phyloP scores from a whole-genome alignment of 2,329 filamentous ascomycete species.

The Thielaviopsis ethacetica region DNA sequence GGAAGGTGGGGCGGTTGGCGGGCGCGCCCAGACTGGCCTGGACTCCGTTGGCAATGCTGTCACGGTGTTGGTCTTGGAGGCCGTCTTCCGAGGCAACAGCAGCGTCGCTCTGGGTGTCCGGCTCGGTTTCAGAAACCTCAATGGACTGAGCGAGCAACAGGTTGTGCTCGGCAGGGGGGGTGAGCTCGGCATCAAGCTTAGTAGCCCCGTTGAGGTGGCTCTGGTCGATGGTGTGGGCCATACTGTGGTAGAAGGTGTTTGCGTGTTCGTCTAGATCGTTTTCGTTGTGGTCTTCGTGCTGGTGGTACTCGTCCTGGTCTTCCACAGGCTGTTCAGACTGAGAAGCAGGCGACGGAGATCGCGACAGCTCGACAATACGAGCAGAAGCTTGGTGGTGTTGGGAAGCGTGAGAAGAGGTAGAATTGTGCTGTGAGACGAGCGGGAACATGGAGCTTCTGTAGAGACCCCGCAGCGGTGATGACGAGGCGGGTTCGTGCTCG shows the following conservation, averaged over 20 bases:
- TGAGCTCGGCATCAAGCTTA: not conserved
- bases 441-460: slow-evolving; percentile 27
- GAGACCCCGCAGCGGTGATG: slow-evolving; percentile 12
- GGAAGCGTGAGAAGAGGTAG: not conserved
- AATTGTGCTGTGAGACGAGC: slow-evolving; percentile 16
- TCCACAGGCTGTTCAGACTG: not conserved
- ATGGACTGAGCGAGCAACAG: not conserved
- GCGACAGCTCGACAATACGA: not conserved
- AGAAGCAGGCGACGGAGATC: not conserved
- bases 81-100: slow-evolving; percentile 7
- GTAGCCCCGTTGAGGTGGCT: slow-evolving; percentile 1
- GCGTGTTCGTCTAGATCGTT: not conserved
- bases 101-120: slow-evolving; percentile 5
- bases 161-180: not conserved
- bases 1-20: not conserved
- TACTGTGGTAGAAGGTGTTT: slow-evolving; percentile 8
- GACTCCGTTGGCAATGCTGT: not conserved
- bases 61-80: not conserved
- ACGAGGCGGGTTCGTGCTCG: not conserved
- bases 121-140: not conserved
- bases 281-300: not conserved
- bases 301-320: not conserved
- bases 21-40: not conserved
- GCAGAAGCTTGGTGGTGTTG: not conserved
- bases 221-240: slow-evolving; percentile 11